Percentiles rank a stretch among this genome's conserved stretches.
These are phyloP conservation scores for Mycena sp. DNA, from an alignment of 1,284 basidiomycete genomes.

Conservation along the genomic window DNA sequence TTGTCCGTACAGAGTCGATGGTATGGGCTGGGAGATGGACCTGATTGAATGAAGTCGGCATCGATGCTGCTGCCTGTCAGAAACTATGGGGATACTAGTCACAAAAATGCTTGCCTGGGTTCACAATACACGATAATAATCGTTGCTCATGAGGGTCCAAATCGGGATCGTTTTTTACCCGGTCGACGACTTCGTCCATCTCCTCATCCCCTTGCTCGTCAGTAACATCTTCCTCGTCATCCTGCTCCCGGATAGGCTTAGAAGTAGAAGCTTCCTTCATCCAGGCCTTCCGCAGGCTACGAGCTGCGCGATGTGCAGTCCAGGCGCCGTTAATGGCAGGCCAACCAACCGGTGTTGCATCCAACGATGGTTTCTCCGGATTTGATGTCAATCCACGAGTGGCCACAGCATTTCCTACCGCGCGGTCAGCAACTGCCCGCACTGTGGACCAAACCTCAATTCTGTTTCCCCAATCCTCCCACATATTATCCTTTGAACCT, in stretches of 20 bases:
- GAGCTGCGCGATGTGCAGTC: constrained; percentile 60
- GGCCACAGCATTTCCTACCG: constrained; percentile 72
- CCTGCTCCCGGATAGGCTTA: constrained; percentile 48
- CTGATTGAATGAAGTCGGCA: constrained; percentile 86
- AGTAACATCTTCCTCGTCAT: constrained; percentile 51
- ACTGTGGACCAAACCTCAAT: constrained; percentile 75
- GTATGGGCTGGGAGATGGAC: constrained; percentile 90
- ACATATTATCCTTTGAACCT: constrained; percentile 53
- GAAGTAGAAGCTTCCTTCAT: constrained; percentile 58
- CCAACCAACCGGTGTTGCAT: constrained; percentile 72
- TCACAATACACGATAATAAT: constrained; percentile 85
- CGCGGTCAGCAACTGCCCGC: constrained; percentile 76
- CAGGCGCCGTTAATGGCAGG: constrained; percentile 68
- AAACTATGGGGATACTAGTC: constrained; percentile 24
- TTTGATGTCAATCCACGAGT: constrained; percentile 37
- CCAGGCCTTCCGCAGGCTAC: constrained; percentile 66
- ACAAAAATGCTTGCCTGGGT: constrained; percentile 63
- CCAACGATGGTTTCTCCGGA: constrained; percentile 52
- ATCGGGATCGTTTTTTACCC: constrained; percentile 76
- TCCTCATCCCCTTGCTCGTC: constrained; percentile 49
- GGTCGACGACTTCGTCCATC: constrained; percentile 79
- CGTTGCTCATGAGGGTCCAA: constrained; percentile 82
- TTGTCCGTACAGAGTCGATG: constrained; percentile 88
- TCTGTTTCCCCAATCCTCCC: constrained; percentile 77
- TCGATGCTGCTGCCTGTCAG: constrained; percentile 55